Evolutionary conservation across 2,329 filamentous ascomycete genomes (phyloP).

Genomic region (Aspergillus sp.): DNA sequence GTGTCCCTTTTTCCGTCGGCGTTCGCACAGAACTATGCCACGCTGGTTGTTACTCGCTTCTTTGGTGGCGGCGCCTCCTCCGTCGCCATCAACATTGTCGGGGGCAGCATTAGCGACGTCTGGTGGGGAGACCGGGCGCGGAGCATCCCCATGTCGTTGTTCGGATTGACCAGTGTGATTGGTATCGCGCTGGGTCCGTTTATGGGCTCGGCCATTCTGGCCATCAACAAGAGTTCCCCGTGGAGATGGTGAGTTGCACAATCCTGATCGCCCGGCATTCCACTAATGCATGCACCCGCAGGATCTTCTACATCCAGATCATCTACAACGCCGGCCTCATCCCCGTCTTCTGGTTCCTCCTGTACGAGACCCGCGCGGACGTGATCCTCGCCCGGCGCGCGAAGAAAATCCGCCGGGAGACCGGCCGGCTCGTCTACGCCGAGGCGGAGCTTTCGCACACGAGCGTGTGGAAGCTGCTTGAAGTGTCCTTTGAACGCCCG

Average conservation of each 20-base stretch:
- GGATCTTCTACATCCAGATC: constrained; percentile 48
- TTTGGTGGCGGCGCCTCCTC: constrained; percentile 46
- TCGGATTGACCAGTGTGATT: constrained; percentile 43
- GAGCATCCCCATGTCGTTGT: constrained; percentile 45
- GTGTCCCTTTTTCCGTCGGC: constrained; percentile 44
- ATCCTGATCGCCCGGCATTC: too few relatives aligned
- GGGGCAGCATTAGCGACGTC: constrained; percentile 35
- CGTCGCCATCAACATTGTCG: constrained; percentile 42
- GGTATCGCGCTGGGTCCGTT: constrained; percentile 48
- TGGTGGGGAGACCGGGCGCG: constrained; percentile 39
- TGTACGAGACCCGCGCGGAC: constrained; percentile 43
- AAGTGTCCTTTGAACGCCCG: constrained; percentile 41
- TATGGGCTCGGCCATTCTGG: constrained; percentile 40
- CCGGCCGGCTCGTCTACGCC: constrained; percentile 29
- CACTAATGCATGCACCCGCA: constrained; percentile 11
- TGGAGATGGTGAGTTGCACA: constrained; percentile 45
- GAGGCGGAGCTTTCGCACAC: constrained; percentile 23
- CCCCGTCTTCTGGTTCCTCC: constrained; percentile 41
- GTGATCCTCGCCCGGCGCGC: constrained; percentile 43
- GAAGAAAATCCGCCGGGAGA: constrained; percentile 37
- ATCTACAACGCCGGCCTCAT: constrained; percentile 44
- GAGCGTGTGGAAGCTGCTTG: constrained; percentile 28
- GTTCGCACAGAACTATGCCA: constrained; percentile 46
- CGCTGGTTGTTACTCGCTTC: constrained; percentile 44
- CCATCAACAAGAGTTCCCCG: constrained; percentile 30